Evolutionary conservation across 345 rosid genomes (phyloP).

Genomic region (Reutealis trisperma): DNA sequence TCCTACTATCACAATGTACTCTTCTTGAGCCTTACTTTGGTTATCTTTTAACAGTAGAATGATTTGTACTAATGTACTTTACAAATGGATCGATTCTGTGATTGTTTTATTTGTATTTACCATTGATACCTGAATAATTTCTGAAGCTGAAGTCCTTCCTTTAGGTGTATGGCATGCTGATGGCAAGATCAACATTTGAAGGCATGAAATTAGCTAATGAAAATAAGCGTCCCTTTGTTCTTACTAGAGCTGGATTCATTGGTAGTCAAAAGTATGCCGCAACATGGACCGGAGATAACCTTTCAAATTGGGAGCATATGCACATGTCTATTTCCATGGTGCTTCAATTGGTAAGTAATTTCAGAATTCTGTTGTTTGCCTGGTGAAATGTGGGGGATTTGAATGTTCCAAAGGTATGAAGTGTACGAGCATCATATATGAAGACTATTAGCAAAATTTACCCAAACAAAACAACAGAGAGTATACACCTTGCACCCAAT

Average conservation of each 20-base stretch:
- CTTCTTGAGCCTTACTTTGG: slow-evolving; percentile 16
- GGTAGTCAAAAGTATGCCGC: slow-evolving; percentile 93
- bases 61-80: not conserved
- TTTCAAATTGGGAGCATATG: slow-evolving; percentile 89
- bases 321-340: slow-evolving; percentile 91
- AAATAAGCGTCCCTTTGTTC: slow-evolving; percentile 85
- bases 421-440: too few relatives aligned
- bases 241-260: slow-evolving; percentile 92
- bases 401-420: not conserved
- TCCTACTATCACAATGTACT: slow-evolving; percentile 87
- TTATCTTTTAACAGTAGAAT: not conserved
- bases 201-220: slow-evolving; percentile 75
- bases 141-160: slow-evolving; percentile 11
- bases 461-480: not conserved
- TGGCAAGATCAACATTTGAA: slow-evolving; percentile 91
- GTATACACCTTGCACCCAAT: not conserved
- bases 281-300: slow-evolving; percentile 95
- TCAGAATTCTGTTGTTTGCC: slow-evolving; percentile 16
- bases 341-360: slow-evolving; percentile 82
- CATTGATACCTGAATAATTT: slow-evolving; percentile 3
- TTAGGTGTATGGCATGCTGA: slow-evolving; percentile 87
- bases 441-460: not conserved
- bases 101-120: not conserved
- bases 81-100: not conserved
- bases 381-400: not conserved